Evolutionary conservation across 2,329 filamentous ascomycete genomes (phyloP), one percentile per base, ranked within the genome.

Genomic region (Ploettnerulaceae sp.): DNA sequence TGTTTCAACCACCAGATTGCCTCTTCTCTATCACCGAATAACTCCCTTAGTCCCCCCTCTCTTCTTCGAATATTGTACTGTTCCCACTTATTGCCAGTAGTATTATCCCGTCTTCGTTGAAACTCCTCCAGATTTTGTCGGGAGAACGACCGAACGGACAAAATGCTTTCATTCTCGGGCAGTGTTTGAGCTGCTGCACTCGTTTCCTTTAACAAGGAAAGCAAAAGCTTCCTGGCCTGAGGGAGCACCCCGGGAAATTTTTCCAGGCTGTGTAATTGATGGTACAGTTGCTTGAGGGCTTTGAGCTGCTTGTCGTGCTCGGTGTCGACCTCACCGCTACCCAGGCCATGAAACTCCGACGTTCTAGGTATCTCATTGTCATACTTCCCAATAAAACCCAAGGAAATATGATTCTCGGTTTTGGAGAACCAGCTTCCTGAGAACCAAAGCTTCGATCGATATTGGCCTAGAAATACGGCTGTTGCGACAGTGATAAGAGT

Each of bases 191-290:
- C 58, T 21, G 47, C 51, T 8, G 55, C 37, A 25, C 66, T 46
- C 3, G 65, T 64, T 38, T 67, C 60, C 4, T 64, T 61, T 9
- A 71, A 51, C 4, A 71, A 51, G 14, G 48, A 56, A 2, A 69
- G 36, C 12, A 71, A 57, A n/a, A 60, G 47, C 17, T 61, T 50
- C 51, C 62, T 63, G 12, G 62, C 64, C 32, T 58, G 43, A n/a
- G 61, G 53, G 24, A 71, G 40, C 20, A 66, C 59, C 7, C 66
- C 61, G 4, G 63, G 60, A 37, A 65, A 57, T 25, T 63, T 34
- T 45, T 71, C 68, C 6, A 71, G 57, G 40, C 69, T 68, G 31
- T 71, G 69, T 8, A 71, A 58, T 47, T 67, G 63, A 54, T 64
- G 61, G 54, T 69, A 71, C 3, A 69, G 57, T 49, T 55, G 66